Base-by-base conservation (phyloP, 2,329 filamentous ascomycete genomes). In the Dactylellina drechsleri region DNA sequence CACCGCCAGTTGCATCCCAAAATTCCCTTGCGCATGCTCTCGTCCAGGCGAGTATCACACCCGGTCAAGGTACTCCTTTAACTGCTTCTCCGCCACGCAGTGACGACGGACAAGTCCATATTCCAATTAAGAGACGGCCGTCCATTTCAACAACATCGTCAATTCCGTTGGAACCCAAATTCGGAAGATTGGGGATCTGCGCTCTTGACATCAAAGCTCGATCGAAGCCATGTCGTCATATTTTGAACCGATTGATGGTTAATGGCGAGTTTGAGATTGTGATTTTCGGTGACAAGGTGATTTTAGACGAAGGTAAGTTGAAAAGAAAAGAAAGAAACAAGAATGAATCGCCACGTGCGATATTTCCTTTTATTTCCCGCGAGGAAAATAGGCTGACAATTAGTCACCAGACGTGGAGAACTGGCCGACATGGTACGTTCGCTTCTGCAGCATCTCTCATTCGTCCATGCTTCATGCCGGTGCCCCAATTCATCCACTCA, bases 201-300 rank as follows among this genome's bases (percentile, higher is more conserved):
- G 96, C 95, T 20, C 85, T 99, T 71, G 95, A 99, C 83, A 88
- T 94, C 78, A 99, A 99, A 84, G 95, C 95, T 41, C 88, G 95
- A 80, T 97, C 93, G 85, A 98, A 98, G 82, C 95, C 95, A 0
- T 97, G 94, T 81, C 88, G 96, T 78, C 98, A 97, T 80, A 99
- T 99, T 78, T 84, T 99, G 73, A 98, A 96, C 80, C 89, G 93
- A 59, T 86, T 99, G 18, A 94, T 97, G 77, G 89, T 91, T 40
- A 93, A 96, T 78, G 88, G 90, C 58, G 94, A 98, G 79, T 98
- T 99, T 80, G 94, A 99, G 80, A 93, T 98, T 23, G 90, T 96
- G 76, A 94, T 99, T 12, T 99, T 99, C 84, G 96, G 95, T 56
- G 95, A 99, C 84, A 99, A 99, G 83, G 94, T 97, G 50, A 99